Conservation (phyloP, 2,329 filamentous ascomycete genomes). For the Neofusicoccum ribis region DNA sequence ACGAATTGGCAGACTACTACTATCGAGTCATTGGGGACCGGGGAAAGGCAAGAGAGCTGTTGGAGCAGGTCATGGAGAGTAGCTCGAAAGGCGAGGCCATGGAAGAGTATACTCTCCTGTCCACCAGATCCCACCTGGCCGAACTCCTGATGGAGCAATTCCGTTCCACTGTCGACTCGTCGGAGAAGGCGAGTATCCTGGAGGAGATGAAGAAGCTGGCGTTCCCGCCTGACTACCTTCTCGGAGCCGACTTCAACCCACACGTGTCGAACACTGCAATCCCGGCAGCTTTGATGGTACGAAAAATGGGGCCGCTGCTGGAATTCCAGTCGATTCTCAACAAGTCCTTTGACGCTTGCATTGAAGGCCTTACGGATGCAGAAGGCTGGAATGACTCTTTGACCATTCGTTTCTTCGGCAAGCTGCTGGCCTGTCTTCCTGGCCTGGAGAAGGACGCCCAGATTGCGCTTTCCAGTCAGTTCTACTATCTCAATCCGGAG, state of each 20-base stretch:
- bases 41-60: slow-evolving; percentile 19
- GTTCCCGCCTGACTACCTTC: background rate
- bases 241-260: slow-evolving; percentile 16
- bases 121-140: slow-evolving; percentile 19
- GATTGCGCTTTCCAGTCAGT: slow-evolving; percentile 24
- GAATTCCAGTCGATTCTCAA: slow-evolving; percentile 21
- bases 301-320: slow-evolving; percentile 23
- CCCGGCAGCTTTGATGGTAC: slow-evolving; percentile 18
- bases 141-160: slow-evolving; percentile 23
- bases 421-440: slow-evolving; percentile 23
- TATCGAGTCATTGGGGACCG: slow-evolving; percentile 8
- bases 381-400: slow-evolving; percentile 23
- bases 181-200: slow-evolving; percentile 19
- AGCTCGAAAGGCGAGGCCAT: background rate
- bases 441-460: slow-evolving; percentile 25
- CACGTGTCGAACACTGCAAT: slow-evolving; percentile 1
- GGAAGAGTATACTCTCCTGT: background rate
- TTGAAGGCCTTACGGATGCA: slow-evolving; percentile 21
- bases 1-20: slow-evolving; percentile 15
- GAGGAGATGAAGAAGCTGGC: slow-evolving; percentile 19
- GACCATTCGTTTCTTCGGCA: slow-evolving; percentile 23
- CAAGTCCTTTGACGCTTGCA: slow-evolving; percentile 22
- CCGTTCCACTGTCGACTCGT: slow-evolving; percentile 11
- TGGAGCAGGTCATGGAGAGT: slow-evolving; percentile 3
- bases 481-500: slow-evolving; percentile 22